phyloP scores from a whole-genome alignment of 192 early-diverging fungal genomes.

The Diversispora eburnea region DNA sequence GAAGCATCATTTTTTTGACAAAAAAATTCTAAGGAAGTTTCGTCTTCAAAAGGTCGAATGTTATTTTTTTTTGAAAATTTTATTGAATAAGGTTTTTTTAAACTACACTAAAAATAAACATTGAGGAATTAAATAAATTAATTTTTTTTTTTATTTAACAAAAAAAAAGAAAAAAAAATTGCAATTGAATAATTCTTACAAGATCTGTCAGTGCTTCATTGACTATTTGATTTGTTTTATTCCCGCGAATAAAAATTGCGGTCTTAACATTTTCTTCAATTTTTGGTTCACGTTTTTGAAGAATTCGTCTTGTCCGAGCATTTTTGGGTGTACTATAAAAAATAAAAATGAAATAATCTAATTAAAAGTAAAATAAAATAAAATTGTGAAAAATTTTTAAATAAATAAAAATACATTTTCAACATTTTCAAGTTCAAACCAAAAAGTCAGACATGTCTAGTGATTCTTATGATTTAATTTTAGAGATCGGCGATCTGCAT shows the following conservation, averaged over 20 bases:
- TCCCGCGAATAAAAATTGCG: slow-evolving; percentile 84
- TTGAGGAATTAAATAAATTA: background rate
- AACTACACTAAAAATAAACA: slow-evolving; percentile 54
- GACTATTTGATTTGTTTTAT: slow-evolving; percentile 80
- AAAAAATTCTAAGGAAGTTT: slow-evolving; percentile 87
- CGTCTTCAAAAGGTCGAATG: slow-evolving; percentile 95
- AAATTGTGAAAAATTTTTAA: no score
- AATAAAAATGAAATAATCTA: background rate
- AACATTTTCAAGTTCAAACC: no score
- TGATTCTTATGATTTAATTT: no score
- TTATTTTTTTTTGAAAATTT: slow-evolving; percentile 94
- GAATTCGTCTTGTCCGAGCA: slow-evolving; percentile 79
- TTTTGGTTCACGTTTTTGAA: slow-evolving; percentile 87
- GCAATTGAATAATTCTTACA: slow-evolving; percentile 43
- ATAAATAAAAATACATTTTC: no score
- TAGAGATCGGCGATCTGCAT: no score
- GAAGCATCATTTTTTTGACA: slow-evolving; percentile 95
- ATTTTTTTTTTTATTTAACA: background rate
- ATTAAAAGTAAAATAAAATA: no score
- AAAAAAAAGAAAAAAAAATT: background rate
- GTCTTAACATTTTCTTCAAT: slow-evolving; percentile 88
- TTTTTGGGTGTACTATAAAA: slow-evolving; percentile 75
- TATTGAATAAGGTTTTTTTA: slow-evolving; percentile 87
- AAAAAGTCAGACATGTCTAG: no score
- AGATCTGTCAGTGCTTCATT: slow-evolving; percentile 85